phyloP scores from a whole-genome alignment of 306 rosid species.

The Quercus rubra region DNA sequence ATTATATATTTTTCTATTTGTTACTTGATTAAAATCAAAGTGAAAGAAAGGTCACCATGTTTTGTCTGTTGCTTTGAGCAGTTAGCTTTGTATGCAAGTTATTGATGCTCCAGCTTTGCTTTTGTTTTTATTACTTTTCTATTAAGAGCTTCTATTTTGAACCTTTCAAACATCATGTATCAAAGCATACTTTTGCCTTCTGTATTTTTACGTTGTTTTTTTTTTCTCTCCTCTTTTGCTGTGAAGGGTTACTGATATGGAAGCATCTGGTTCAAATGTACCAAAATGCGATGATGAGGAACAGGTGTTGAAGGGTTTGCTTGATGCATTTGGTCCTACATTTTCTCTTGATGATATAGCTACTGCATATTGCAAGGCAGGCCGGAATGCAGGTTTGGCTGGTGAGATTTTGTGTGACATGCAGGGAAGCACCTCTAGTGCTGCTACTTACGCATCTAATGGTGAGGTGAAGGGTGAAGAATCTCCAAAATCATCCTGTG shows the following conservation, averaged over 20 bases:
- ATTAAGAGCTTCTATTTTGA: neutral
- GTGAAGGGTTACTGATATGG: slow-evolving; percentile 37
- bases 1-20: no score
- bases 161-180: neutral
- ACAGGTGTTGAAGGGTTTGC: slow-evolving; percentile 47
- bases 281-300: slow-evolving; percentile 44
- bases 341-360: slow-evolving; percentile 73
- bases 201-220: neutral
- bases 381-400: slow-evolving; percentile 52
- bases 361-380: slow-evolving; percentile 70
- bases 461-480: slow-evolving; percentile 31
- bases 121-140: neutral
- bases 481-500: slow-evolving; percentile 23
- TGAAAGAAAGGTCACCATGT: neutral
- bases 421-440: slow-evolving; percentile 38
- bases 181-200: neutral
- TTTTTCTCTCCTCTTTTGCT: neutral
- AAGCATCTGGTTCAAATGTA: slow-evolving; percentile 34
- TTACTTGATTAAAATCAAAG: neutral
- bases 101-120: no score
- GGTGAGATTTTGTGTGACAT: slow-evolving; percentile 50
- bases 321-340: slow-evolving; percentile 61
- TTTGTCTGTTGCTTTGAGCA: neutral
- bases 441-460: slow-evolving; percentile 19
- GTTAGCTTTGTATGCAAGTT: neutral